Conservation (phyloP, 2,329 filamentous ascomycete species). For the Phyllosticta citrichinensis region DNA sequence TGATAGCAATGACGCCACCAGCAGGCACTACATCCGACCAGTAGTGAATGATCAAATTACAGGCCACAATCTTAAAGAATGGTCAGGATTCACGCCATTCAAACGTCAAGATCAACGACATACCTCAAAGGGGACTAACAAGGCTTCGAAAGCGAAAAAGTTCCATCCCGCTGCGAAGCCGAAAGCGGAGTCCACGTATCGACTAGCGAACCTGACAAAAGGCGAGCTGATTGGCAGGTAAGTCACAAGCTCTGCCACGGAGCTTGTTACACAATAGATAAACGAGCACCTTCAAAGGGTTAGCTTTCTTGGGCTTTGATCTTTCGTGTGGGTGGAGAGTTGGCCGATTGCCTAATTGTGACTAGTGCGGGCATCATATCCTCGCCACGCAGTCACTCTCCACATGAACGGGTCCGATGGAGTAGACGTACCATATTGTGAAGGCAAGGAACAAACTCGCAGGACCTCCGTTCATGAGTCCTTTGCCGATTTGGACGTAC, state of each 20-base stretch:
- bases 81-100: no score
- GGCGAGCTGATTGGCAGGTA: constrained; percentile 68
- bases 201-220: constrained; percentile 67
- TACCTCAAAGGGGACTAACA: constrained; percentile 54
- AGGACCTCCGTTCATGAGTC: constrained; percentile 37
- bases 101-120: no score
- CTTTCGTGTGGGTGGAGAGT: neutral
- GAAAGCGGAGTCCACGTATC: constrained; percentile 66
- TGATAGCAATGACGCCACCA: constrained; percentile 56
- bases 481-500: constrained; percentile 38
- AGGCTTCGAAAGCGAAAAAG: constrained; percentile 61
- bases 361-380: neutral
- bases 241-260: constrained; percentile 66
- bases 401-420: no score
- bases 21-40: constrained; percentile 53
- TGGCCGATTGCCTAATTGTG: neutral
- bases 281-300: constrained; percentile 28
- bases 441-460: constrained; percentile 38
- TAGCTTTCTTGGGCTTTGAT: neutral
- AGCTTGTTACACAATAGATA: constrained; percentile 32
- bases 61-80: constrained; percentile 54
- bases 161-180: constrained; percentile 66
- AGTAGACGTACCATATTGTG: constrained; percentile 28
- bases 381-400: no score
- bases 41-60: constrained; percentile 66